These are phyloP conservation scores for Tritrichomonas foetus DNA, from an alignment of 208 protist species.

Conservation along the genomic window DNA sequence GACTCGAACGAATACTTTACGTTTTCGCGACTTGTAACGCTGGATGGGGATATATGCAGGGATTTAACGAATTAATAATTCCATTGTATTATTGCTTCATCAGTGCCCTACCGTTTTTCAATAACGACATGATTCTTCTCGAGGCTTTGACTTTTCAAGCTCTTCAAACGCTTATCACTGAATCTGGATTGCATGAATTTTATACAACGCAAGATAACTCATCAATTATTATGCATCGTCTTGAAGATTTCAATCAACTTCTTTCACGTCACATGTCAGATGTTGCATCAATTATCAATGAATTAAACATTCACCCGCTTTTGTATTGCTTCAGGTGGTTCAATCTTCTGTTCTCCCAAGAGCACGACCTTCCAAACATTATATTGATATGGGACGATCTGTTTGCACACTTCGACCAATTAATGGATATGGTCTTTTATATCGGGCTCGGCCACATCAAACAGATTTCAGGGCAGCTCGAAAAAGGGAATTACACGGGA, in stretches of 20 bases:
- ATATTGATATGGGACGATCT: conserved; percentile 7
- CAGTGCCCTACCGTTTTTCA: neutral
- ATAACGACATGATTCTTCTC: neutral
- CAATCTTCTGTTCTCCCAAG: conserved; percentile 26
- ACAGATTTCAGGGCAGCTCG: neutral
- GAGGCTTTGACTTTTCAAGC: conserved; percentile 16
- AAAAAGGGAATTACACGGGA: neutral
- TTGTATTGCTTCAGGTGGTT: conserved; percentile 31
- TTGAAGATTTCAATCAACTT: neutral
- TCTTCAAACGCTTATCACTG: neutral
- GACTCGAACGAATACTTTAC: neutral
- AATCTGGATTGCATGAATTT: neutral
- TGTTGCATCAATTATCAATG: neutral
- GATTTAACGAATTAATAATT: neutral
- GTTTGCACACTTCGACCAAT: neutral
- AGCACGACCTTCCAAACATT: neutral
- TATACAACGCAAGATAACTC: neutral
- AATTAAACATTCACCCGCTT: neutral
- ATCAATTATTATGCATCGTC: neutral
- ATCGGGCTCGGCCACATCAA: neutral
- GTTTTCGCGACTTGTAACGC: neutral
- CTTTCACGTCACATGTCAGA: neutral
- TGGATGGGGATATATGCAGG: conserved; percentile 31
- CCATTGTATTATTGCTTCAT: neutral
- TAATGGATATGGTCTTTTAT: neutral